Percentiles rank a stretch among this genome's conserved stretches.
phyloP scores from a whole-genome alignment of 495 filamentous ascomycete genomes.

The Gamarada debralockiae region DNA sequence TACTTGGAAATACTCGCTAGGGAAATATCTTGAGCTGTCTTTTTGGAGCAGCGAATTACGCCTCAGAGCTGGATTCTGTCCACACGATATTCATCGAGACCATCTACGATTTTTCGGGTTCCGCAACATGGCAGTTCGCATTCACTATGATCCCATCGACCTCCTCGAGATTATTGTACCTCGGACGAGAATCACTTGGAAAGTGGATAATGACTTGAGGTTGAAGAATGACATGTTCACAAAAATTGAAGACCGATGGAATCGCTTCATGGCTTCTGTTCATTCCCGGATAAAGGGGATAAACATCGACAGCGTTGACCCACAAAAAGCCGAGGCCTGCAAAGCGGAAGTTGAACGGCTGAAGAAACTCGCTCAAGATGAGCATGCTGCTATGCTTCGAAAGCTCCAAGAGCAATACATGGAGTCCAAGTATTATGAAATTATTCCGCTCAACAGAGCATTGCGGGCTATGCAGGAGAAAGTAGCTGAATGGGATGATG shows the following conservation, averaged over 20 bases:
- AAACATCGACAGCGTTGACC: slow-evolving; percentile 82
- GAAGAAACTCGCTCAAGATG: slow-evolving; percentile 71
- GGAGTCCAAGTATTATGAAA: slow-evolving; percentile 90
- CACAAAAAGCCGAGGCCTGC: slow-evolving; percentile 77
- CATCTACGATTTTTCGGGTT: slow-evolving; percentile 91
- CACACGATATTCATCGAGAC: slow-evolving; percentile 88
- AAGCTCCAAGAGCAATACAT: slow-evolving; percentile 89
- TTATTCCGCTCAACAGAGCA: slow-evolving; percentile 86
- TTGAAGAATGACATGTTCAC: slow-evolving; percentile 89
- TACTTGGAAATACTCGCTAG: slow-evolving; percentile 98
- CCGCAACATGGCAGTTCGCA: slow-evolving; percentile 74
- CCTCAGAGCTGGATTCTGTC: slow-evolving; percentile 76
- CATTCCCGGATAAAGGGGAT: slow-evolving; percentile 80
- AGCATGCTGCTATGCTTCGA: slow-evolving; percentile 64
- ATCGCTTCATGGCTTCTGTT: slow-evolving; percentile 82
- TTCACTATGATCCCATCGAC: slow-evolving; percentile 90
- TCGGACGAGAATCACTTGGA: slow-evolving; percentile 87
- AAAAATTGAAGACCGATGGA: slow-evolving; percentile 73
- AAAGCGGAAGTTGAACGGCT: slow-evolving; percentile 75
- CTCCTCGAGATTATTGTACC: slow-evolving; percentile 96
- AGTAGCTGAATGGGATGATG: slow-evolving; percentile 87
- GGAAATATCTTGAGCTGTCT: slow-evolving; percentile 92
- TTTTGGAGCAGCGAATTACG: slow-evolving; percentile 89
- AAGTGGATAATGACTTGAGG: slow-evolving; percentile 86
- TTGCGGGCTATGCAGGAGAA: slow-evolving; percentile 88